Percentiles rank a stretch among this genome's conserved stretches.
Evolutionary conservation across 352 stramenopile genomes (phyloP).

Genomic region (Phytopythium cucurbitacearum): DNA sequence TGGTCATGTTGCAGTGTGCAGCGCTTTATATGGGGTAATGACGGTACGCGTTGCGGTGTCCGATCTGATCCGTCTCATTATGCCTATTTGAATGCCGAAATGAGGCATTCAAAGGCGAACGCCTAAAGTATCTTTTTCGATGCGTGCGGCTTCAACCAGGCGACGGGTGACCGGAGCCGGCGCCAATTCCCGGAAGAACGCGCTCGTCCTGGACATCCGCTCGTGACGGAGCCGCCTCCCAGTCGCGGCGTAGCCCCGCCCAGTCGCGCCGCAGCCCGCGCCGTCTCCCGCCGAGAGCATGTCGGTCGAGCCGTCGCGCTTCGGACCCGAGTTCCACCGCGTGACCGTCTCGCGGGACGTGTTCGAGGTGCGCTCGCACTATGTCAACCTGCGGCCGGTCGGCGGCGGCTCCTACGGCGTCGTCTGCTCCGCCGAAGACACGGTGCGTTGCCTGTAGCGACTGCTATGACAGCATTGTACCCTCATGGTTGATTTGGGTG

Average conservation of each 20-base stretch:
- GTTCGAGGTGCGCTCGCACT: conserved; percentile 81
- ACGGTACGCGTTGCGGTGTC: too few relatives aligned
- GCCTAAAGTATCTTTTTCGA: too few relatives aligned
- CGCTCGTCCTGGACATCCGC: too few relatives aligned
- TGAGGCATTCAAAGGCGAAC: too few relatives aligned
- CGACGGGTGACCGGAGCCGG: too few relatives aligned
- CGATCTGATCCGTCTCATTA: too few relatives aligned
- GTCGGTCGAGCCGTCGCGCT: conserved; percentile 70
- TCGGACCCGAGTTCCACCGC: conserved; percentile 77
- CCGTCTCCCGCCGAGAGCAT: conserved; percentile 18
- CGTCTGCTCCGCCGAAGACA: conserved; percentile 90
- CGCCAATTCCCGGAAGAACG: background rate
- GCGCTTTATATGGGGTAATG: too few relatives aligned
- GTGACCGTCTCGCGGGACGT: conserved; percentile 77
- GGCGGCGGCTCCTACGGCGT: conserved; percentile 90
- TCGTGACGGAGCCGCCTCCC: too few relatives aligned
- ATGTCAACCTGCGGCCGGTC: conserved; percentile 73
- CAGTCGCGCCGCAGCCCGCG: background rate
- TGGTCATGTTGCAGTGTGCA: too few relatives aligned
- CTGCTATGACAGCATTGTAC: conserved; percentile 3
- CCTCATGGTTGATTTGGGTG: conserved; percentile 1
- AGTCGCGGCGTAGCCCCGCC: too few relatives aligned
- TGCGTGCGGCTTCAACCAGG: too few relatives aligned
- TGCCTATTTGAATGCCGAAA: too few relatives aligned
- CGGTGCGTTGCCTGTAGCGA: conserved; percentile 27